phyloP scores from a whole-genome alignment of 176 grass and related monocot species.

The Carex kokanica region DNA sequence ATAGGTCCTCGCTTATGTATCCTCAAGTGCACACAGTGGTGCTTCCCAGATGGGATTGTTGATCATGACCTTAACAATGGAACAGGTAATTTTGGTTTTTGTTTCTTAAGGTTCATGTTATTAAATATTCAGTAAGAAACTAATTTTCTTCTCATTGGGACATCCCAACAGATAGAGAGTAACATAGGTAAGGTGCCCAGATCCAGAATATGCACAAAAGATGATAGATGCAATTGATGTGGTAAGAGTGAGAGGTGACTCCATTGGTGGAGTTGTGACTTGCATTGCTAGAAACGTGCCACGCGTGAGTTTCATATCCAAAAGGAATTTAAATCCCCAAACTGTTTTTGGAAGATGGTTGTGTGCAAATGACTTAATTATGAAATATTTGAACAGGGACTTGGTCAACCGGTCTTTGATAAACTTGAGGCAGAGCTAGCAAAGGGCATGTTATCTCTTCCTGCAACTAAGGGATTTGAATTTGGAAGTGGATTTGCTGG shows the following conservation, averaged over 20 bases:
- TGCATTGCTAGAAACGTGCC: constrained; percentile 97
- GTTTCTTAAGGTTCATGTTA: constrained; percentile 8
- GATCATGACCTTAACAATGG: constrained; percentile 72
- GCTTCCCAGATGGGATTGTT: constrained; percentile 77
- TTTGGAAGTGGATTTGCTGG: constrained; percentile 95
- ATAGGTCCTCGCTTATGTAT: constrained; percentile 92
- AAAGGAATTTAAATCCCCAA: constrained; percentile 10
- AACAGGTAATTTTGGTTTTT: constrained; percentile 55
- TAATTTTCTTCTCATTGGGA: constrained; percentile 33
- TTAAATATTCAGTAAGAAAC: constrained; percentile 1
- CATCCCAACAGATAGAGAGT: constrained; percentile 79
- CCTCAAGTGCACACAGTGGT: constrained; percentile 94
- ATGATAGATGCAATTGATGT: constrained; percentile 94
- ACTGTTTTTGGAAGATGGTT: constrained; percentile 6
- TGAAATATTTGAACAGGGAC: constrained; percentile 51
- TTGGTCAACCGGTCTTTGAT: constrained; percentile 95
- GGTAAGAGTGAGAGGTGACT: constrained; percentile 81
- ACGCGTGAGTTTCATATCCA: constrained; percentile 55
- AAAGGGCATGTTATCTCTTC: constrained; percentile 94
- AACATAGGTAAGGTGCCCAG: constrained; percentile 93
- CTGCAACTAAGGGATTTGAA: constrained; percentile 98
- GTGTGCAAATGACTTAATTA: background rate
- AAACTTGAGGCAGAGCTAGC: constrained; percentile 96
- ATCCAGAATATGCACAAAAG: constrained; percentile 93
- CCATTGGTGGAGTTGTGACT: constrained; percentile 90